Base-by-base conservation (phyloP, 805 yeast species). In the Yamadazyma takamatsuzukensis region DNA sequence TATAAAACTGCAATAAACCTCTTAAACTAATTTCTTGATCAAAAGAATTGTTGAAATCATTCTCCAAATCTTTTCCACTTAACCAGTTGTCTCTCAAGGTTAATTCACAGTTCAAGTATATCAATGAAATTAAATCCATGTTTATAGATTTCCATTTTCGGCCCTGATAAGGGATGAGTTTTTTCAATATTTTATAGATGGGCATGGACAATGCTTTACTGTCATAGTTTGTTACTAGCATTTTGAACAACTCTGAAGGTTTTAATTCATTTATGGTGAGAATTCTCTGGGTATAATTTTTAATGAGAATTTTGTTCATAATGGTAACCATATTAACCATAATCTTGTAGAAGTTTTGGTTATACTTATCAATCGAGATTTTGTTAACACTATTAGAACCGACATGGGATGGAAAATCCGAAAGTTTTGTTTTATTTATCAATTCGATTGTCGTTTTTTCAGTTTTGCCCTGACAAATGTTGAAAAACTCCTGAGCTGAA, bases 141-240 rank as follows among this genome's bases (percentile, higher is more conserved):
- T 90, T 93, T 41, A 79, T 76, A 10, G 88, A 75, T 46, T 88
- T 80, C 98, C 98, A 90, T 56, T 89, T 88, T 39, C 93, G 78
- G 13, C 96, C 96, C 48, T 86, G 89, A 59, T 82, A 86, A 0
- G 97, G 96, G 1, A 88, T 79, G 31, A 88, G 70, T 41, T 83
- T 79, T 53, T 85, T 88, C 39, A 89, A 64, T 1, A 84, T 72
- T 48, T 79, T 80, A 47, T 89, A 62, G 3, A 84, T 77, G 1
- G 95, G 89, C 30, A 65, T 65, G 59, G 83, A 80, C 15, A 87
- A 55, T 7, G 71, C 70, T 15, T 63, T 51, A 48, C 84, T 86
- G 19, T 58, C 57, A 51, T 78, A 80, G 27, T 87, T 68, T 4
- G 73, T 61, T 4, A 84, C 56, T 21, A 73, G 56, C 45, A 74